Evolutionary conservation across 2,329 filamentous ascomycete genomes (phyloP).

Genomic region (Cryoendolithus antarcticus): DNA sequence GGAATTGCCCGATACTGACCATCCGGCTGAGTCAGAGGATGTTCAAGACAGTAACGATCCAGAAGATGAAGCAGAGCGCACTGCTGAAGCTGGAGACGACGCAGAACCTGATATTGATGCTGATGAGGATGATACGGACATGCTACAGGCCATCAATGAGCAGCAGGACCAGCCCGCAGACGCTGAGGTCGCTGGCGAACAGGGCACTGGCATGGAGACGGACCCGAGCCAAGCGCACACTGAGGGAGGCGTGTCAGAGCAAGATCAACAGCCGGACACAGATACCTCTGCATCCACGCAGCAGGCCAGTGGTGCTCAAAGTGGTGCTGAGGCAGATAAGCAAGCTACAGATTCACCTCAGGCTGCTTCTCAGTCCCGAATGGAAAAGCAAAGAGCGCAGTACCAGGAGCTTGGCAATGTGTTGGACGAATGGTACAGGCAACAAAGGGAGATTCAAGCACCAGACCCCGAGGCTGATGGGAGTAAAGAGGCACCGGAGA

Average conservation of each 20-base stretch:
- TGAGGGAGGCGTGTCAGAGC: slow-evolving; percentile 29
- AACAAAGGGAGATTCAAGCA: slow-evolving; percentile 68
- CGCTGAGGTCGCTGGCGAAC: slow-evolving; percentile 9
- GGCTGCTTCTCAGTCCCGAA: slow-evolving; percentile 8
- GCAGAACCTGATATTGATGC: slow-evolving; percentile 22
- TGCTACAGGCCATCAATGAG: slow-evolving; percentile 12
- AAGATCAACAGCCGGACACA: slow-evolving; percentile 17
- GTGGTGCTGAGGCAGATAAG: slow-evolving; percentile 9
- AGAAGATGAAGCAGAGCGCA: slow-evolving; percentile 34
- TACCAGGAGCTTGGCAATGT: slow-evolving; percentile 94
- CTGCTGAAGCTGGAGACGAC: slow-evolving; percentile 30
- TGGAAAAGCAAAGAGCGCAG: neutral
- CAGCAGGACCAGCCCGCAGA: slow-evolving; percentile 10
- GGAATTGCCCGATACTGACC: slow-evolving; percentile 32
- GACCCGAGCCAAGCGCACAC: slow-evolving; percentile 31
- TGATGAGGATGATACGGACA: slow-evolving; percentile 7
- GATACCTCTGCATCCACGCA: slow-evolving; percentile 7
- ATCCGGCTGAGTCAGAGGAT: slow-evolving; percentile 28
- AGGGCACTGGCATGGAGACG: slow-evolving; percentile 47
- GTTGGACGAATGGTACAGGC: slow-evolving; percentile 82
- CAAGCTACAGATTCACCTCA: slow-evolving; percentile 11
- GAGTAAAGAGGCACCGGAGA: slow-evolving; percentile 39
- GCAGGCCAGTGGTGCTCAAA: slow-evolving; percentile 11
- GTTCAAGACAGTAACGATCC: slow-evolving; percentile 24
- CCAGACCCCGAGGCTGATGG: slow-evolving; percentile 35